Base-by-base conservation (phyloP, 768 basidiomycete species). In the Mycena olivaceomarginata region DNA sequence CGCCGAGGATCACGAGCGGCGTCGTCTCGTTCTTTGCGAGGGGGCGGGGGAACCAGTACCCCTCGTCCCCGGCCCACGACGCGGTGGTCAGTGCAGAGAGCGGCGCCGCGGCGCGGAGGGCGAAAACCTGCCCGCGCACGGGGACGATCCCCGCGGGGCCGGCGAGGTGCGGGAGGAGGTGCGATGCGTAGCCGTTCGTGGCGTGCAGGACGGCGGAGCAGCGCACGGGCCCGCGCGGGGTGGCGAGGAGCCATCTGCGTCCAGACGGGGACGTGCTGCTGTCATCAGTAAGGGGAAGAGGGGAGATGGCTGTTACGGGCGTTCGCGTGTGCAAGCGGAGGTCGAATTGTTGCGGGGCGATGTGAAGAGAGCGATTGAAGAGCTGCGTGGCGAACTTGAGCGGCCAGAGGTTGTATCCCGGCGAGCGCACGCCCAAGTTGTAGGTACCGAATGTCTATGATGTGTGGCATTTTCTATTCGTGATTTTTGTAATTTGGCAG, bases 21-120 rank as follows among this genome's bases (percentile, higher is more conserved):
- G 80, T 80, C 4, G 78, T 69, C 13, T 82, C 66, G 15, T 65
- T 67, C 31, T 20, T n/a, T 40, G 37, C 5, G 18, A 75, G 73
- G 60, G 92, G 92, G 18, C 96, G 89, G 16, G 95, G 93, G 82
- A 97, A 96, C 94, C 94, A 96, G 83, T 97, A 97, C 0, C 90
- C 92, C 74, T 89, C 86, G 81, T 85, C 87, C 66, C 85, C 91
- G 73, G 71, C 85, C 92, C 91, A 93, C 4, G 90, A 85, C 41
- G 81, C 75, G 73, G 83, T 88, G 15, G 88, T 88, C 41, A 93
- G 82, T 18, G 86, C 81, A 13, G 87, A 81, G 2, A 85, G 71
- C 0, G 86, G 74, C 0, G 88, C 89, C 10, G 80, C 77, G 16
- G 83, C 85, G 41, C 88, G 89, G 11, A 88, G 75, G 2, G 90